Evolutionary conservation across 148 eudicot genomes (phyloP), one percentile per base, ranked within the genome.

Genomic region (Fallopia convolvulus): DNA sequence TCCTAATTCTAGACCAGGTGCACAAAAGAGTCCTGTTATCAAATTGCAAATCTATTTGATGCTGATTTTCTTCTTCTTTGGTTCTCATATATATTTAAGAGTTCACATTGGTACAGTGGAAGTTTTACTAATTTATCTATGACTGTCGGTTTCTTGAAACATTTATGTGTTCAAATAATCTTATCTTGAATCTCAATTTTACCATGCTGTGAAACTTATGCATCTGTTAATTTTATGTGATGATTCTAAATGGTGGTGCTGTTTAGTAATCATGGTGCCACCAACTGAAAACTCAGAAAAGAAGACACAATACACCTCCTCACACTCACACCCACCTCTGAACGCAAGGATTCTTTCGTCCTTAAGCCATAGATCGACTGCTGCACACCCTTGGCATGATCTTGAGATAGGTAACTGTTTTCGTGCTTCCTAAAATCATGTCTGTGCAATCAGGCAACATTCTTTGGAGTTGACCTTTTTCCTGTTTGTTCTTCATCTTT

Each of bases 381-480:
- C 91, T 83, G 93, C 97, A 58, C 97, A 91, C 85, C 97, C 92
- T 60, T 91, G 97, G 97, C 97, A 91, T 88, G 97, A 91, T 80
- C 91, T 91, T 8, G 90, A 91, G 89, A 91, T 91, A 33, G 97
- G 97, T 91, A 85, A 42, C 11, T 70, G 39, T 9, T 32, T 42
- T 30, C 75, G 32, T 1, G 47, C 33, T n/a, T n/a, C 46, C 47
- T 48, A 30, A 44, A 32, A 14, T 72, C 52, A 15, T n/a, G 6
- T 68, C 33, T 44, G 3, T 66, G 41, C 2, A 39, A 11, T 66
- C 6, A 30, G 33, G 5, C 33, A 36, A 5, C 40, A 63, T 4
- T 66, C 39, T 66, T 18, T 36, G 8, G 0, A 32, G 9, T 5
- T 32, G 33, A 66, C 41, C 9, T 33, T 36, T 72, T 72, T 2